Evolutionary conservation across 2,329 filamentous ascomycete species (phyloP), one percentile per base, ranked within the genome.

Genomic region (Didymosphaeria variabile): DNA sequence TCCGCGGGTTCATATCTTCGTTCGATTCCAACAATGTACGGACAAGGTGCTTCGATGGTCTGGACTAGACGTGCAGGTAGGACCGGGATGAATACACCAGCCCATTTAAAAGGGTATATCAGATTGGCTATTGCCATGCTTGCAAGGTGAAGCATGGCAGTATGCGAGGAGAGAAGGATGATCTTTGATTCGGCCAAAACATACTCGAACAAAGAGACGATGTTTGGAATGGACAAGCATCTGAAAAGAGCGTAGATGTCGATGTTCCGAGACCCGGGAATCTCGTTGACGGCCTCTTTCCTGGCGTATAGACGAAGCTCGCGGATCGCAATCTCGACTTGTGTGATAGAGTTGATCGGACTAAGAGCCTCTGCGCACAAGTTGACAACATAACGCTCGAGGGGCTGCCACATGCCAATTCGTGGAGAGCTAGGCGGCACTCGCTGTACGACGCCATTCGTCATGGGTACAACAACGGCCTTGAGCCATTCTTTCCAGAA

Each of bases 401-500:
- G 82, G 15, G 95, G 95, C 77, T 97, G 94, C 95, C 95, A 99
- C 74, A 93, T 88, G 47, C 95, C 95, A 66, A 97, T 89, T 71
- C 89, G 92, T 13, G 95, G 94, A 5, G 94, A 98, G 78, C 91
- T 97, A 10, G 92, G 85, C 7, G 95, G 93, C 8, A 99, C 89
- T 59, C 94, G 87, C 67, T 95, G 81, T 32, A 99, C 85, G 15
- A 86, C 88, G 21, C 94, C 93, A 74, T 97, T 93, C 1, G 90
- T 93, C 95, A 98, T 99, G 31, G 95, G 95, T 23, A 97, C 92
- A n/a, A 95, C 84, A 10, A 98, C 87, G 7, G 94, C 94, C 78
- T 93, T 91, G 51, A 99, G 86, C 95, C 95, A 99, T 77, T 99
- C 95, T 79, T 98, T 98, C 94, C 94, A 99, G 80, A 99, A 98